These are phyloP conservation scores for Apiospora marii DNA, from an alignment of 2,329 filamentous ascomycete species.

Conservation along the genomic window DNA sequence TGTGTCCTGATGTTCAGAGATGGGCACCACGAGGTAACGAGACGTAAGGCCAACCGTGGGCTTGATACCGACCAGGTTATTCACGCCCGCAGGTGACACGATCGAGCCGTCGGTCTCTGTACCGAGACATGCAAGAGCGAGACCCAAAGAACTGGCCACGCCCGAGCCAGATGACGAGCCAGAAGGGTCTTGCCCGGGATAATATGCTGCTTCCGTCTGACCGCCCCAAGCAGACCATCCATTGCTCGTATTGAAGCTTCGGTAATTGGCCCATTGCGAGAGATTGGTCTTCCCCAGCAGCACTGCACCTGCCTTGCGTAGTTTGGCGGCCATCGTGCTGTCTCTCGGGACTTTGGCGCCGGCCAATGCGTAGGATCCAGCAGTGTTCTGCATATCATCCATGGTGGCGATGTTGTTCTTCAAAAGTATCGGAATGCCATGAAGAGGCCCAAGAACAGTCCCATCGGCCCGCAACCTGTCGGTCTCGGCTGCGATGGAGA, in stretches of 20 bases:
- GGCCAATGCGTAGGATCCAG: conserved; percentile 69
- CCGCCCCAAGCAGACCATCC: conserved; percentile 73
- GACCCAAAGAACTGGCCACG: conserved; percentile 64
- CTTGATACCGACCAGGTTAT: conserved; percentile 72
- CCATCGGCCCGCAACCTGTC: conserved; percentile 41
- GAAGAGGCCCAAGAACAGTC: conserved; percentile 54
- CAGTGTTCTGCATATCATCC: conserved; percentile 68
- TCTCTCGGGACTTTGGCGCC: conserved; percentile 65
- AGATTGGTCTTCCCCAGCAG: conserved; percentile 73
- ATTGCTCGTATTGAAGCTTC: conserved; percentile 63
- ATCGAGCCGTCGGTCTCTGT: conserved; percentile 72
- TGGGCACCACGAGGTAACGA: conserved; percentile 69
- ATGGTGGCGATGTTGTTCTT: conserved; percentile 73
- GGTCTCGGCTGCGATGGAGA: conserved; percentile 46
- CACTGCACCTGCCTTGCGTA: conserved; percentile 67
- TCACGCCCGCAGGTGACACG: conserved; percentile 57
- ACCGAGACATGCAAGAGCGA: conserved; percentile 65
- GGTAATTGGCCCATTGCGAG: conserved; percentile 70
- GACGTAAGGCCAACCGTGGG: conserved; percentile 72
- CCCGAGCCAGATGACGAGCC: conserved; percentile 70
- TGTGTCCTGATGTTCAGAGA: conserved; percentile 70
- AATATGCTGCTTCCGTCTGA: conserved; percentile 68
- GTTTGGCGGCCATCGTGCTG: conserved; percentile 64
- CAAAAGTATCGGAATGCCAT: conserved; percentile 71
- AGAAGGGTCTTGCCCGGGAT: conserved; percentile 65